Base-by-base conservation (phyloP, 345 rosid genomes). In the Citrus sp. region DNA sequence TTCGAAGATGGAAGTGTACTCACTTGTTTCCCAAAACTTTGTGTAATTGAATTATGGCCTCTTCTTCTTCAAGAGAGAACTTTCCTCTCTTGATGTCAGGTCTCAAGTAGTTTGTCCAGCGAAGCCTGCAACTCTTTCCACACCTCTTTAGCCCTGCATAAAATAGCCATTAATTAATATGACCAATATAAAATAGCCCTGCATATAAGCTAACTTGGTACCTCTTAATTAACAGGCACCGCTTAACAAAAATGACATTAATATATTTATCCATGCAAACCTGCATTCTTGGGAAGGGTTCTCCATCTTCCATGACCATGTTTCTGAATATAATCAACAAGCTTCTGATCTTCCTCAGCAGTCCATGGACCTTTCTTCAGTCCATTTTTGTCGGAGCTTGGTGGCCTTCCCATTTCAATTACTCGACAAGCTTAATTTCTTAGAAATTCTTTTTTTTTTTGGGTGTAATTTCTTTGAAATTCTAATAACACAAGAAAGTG, bases 321-420 rank as follows among this genome's bases (percentile, higher is more conserved):
- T 68, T 82, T 84, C 68, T 85, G 88, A 63, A 94, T 91, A 81
- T 92, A 92, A 62, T 82, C 83, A 28, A 88, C 34, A 75, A 94
- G 85, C 67, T 84, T 91, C 63, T 89, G 89, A 63, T 94, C 98
- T 85, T 93, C 98, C 79, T 93, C 97, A 0, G 91, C 89, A 30
- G 93, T 91, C 98, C 97, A 94, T 67, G 97, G 97, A 71, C 98
- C 98, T 80, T 89, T 94, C 86, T 91, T 94, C 84, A 91, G 67
- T 51, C 89, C 96, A 80, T 73, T 83, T 77, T 87, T 86, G 70
- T 89, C 93, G 25, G 84, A 80, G 54, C 78, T 62, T 42, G 87
- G 72, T 76, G 94, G 73, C 81, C 85, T 92, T 4, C 83, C 92
- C 97, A 91, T 92, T 9, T 74, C 60, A 46, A 62, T 71, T 19